Evolutionary conservation across 2,329 filamentous ascomycete species (phyloP).

Genomic region (Pseudogymnoascus sp.): DNA sequence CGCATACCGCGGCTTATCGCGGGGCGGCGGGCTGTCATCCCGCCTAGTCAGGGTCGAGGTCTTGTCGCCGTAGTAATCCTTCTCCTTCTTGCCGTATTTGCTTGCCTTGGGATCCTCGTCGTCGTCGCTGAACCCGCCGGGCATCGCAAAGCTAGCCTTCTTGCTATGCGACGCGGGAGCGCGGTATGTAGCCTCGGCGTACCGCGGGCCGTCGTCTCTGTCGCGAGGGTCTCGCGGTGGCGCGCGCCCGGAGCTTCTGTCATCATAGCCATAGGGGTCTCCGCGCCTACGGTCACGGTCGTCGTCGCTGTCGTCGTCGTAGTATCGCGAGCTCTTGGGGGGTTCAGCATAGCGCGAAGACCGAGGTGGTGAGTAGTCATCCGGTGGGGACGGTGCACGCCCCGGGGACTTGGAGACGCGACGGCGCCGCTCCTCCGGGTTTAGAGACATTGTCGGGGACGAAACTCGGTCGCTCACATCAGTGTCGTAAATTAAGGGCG

Average conservation of each 20-base stretch:
- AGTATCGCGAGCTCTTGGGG: conserved; percentile 4
- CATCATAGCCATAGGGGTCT: background rate
- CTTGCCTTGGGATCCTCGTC: background rate
- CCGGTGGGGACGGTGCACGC: background rate
- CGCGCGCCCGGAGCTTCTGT: background rate
- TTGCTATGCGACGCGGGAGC: background rate
- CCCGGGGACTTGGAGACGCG: background rate
- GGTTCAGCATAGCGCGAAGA: background rate
- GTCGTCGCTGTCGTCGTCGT: background rate
- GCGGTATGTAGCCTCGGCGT: conserved; percentile 3
- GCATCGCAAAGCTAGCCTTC: conserved; percentile 6
- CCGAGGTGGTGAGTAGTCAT: background rate
- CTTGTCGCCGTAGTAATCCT: background rate
- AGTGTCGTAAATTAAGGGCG: conserved; percentile 3
- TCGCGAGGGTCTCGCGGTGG: background rate
- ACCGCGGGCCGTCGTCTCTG: conserved; percentile 5
- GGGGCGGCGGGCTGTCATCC: background rate
- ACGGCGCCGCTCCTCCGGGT: conserved; percentile 4
- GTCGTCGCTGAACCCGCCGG: conserved; percentile 3
- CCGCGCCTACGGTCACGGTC: background rate
- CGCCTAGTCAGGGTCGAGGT: background rate
- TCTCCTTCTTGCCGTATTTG: background rate
- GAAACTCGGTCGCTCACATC: conserved; percentile 1
- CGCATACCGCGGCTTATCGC: conserved; percentile 3
- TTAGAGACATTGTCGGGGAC: conserved; percentile 7